Base-by-base conservation (phyloP, 202 grass and related monocot species). In the Schoenoplectus tabernaemontani region DNA sequence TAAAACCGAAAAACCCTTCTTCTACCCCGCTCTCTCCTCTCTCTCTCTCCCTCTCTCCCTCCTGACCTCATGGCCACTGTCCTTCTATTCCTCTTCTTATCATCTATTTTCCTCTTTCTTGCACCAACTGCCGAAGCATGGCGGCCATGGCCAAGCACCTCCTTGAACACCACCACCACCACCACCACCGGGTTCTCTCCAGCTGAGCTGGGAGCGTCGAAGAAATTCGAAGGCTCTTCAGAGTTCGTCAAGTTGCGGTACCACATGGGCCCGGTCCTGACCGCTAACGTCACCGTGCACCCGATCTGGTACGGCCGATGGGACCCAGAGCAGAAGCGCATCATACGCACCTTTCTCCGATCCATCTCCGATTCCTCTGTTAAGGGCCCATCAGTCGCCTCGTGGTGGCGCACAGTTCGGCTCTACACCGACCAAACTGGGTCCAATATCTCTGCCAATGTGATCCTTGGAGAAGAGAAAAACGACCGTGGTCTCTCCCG, bases 201-300 rank as follows among this genome's bases (percentile, higher is more conserved):
- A 15, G 56, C 59, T 8, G 86, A 69, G 0, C 50, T 97, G 0
- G 91, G 82, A 24, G 71, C 57, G 7, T 89, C 87, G 0, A 94
- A 94, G 87, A 97, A 94, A 82, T 94, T 84, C 73, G 95, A 98
- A 88, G 95, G 95, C 0, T 98, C 91, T 37, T 98, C 91, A 16
- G 89, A 98, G 16, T 89, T 92, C 56, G 95, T 98, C 7, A 86
- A 87, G 66, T 82, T 98, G 4, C 72, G 83, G 58, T 94, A 98
- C 86, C 95, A 98, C 88, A 98, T 98, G 95, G 91, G 95, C 38
- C 95, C 91, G 0, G 91, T 98, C 0, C 89, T 98, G 1, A 87
- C 95, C 3, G 36, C 87, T 10, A 82, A 82, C 76, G 87, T 98
- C 76, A 91, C 85, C 9, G 89, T 95, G 3, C 88, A 98, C 82